Conservation (phyloP, 2,329 filamentous ascomycete genomes). For the Phaeoacremonium minimum region DNA sequence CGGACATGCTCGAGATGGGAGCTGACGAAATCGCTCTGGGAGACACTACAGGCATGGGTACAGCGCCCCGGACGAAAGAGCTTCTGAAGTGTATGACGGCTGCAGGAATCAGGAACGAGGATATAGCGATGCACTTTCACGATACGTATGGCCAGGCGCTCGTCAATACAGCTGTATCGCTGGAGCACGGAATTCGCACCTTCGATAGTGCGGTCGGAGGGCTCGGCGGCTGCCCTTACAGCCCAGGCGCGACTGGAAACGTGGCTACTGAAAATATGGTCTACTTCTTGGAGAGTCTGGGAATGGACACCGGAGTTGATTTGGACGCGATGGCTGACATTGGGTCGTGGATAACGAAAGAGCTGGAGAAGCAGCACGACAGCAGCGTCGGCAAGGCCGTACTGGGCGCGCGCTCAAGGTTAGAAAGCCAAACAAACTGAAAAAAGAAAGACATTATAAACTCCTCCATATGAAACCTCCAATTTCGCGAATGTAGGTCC, state of each 20-base stretch:
- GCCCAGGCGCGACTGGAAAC: conserved; percentile 81
- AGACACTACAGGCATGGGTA: conserved; percentile 89
- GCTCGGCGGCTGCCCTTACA: conserved; percentile 80
- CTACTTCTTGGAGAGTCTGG: conserved; percentile 70
- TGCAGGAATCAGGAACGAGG: conserved; percentile 64
- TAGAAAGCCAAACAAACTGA: neutral
- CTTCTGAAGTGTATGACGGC: conserved; percentile 61
- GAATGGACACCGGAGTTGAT: conserved; percentile 70
- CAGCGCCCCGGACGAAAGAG: conserved; percentile 63
- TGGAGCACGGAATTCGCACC: conserved; percentile 72
- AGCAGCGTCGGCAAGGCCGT: conserved; percentile 66
- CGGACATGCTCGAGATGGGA: conserved; percentile 73
- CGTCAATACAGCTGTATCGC: conserved; percentile 73
- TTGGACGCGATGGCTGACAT: conserved; percentile 62
- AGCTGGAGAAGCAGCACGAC: conserved; percentile 59
- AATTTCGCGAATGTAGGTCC: no score
- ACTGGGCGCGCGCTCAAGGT: conserved; percentile 41
- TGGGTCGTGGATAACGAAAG: conserved; percentile 66
- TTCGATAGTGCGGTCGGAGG: conserved; percentile 80
- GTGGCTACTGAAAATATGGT: conserved; percentile 82
- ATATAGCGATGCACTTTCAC: conserved; percentile 81
- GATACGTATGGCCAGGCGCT: conserved; percentile 84
- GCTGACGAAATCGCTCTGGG: conserved; percentile 88
- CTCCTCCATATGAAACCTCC: no score
- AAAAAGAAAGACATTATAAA: neutral